Evolutionary conservation across 306 rosid species (phyloP).

Genomic region (Casuarina glauca): DNA sequence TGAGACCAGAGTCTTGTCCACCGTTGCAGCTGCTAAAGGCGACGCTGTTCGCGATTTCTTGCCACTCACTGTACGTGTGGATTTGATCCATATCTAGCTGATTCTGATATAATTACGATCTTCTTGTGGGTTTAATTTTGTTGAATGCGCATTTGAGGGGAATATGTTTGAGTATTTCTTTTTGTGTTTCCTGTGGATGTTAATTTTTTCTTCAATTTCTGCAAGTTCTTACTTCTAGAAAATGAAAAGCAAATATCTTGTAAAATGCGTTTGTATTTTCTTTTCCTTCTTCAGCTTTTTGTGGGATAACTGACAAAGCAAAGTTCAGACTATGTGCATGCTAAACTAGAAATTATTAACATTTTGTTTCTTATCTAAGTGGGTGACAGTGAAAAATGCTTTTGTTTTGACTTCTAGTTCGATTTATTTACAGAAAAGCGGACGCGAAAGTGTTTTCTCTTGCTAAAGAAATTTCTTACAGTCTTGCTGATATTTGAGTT

Average conservation of each 20-base stretch:
- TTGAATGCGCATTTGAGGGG: neutral
- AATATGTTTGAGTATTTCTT: neutral
- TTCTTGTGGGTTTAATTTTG: neutral
- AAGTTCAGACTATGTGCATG: neutral
- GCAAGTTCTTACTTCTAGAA: too few relatives aligned
- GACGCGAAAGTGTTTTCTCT: neutral
- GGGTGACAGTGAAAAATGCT: neutral
- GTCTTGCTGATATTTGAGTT: neutral
- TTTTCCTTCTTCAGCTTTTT: neutral
- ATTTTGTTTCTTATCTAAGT: neutral
- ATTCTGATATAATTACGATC: neutral
- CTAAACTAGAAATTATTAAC: neutral
- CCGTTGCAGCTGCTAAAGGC: constrained; percentile 66
- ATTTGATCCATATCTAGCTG: neutral
- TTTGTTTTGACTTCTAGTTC: neutral
- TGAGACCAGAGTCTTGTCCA: constrained; percentile 71
- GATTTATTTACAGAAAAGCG: neutral
- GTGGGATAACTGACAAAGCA: neutral
- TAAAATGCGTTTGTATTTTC: neutral
- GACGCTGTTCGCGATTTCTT: constrained; percentile 72
- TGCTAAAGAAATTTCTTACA: neutral
- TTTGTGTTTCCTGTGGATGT: neutral
- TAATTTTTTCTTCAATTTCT: neutral
- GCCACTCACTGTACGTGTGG: constrained; percentile 75
- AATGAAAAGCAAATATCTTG: too few relatives aligned